Evolutionary conservation across 306 rosid species (phyloP).

Genomic region (Dryas alaskensis): DNA sequence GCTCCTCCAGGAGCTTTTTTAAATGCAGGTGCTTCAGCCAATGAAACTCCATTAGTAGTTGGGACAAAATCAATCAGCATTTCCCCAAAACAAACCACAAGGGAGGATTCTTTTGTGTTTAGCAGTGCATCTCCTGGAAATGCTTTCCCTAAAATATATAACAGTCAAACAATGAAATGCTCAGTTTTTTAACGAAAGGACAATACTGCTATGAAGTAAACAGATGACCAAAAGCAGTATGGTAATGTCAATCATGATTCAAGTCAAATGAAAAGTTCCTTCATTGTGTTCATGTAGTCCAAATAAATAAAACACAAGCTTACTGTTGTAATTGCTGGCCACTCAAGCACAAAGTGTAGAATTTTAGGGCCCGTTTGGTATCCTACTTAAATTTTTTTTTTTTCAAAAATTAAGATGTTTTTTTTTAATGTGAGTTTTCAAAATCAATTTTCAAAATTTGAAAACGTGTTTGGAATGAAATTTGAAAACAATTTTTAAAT

Average conservation of each 20-base stretch:
- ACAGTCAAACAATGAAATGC: conserved; percentile 16
- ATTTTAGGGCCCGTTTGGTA: neutral
- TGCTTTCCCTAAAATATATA: conserved; percentile 54
- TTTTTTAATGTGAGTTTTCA: no score
- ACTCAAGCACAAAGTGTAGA: neutral
- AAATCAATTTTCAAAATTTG: no score
- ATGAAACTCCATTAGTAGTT: conserved; percentile 66
- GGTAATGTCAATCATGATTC: conserved; percentile 1
- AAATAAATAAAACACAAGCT: neutral
- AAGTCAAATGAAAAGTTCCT: neutral
- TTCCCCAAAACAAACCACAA: conserved; percentile 92
- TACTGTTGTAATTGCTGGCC: neutral
- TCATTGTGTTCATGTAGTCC: no score
- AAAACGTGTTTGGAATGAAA: no score
- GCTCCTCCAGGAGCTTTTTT: conserved; percentile 98
- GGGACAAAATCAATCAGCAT: conserved; percentile 97
- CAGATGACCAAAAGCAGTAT: neutral
- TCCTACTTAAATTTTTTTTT: no score
- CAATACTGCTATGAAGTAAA: neutral
- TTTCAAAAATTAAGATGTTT: no score
- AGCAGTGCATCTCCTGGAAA: conserved; percentile 47
- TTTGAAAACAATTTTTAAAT: no score
- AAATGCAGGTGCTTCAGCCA: conserved; percentile 91
- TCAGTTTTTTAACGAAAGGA: neutral
- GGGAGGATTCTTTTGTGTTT: conserved; percentile 68